Evolutionary conservation across 2,329 filamentous ascomycete species (phyloP), one percentile per base, ranked within the genome.

Genomic region (Biscogniauxia mediterranea): DNA sequence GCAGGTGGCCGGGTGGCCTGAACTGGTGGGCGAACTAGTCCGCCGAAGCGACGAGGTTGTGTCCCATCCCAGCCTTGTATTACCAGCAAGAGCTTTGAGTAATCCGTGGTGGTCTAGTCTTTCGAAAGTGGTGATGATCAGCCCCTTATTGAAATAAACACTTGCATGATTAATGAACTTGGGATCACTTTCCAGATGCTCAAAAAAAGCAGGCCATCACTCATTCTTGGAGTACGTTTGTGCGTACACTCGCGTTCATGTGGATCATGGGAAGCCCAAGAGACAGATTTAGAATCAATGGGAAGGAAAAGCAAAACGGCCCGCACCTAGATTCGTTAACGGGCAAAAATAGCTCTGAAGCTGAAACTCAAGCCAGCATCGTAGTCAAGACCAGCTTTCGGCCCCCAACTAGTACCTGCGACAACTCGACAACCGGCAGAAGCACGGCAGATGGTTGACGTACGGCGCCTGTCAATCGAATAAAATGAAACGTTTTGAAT

Each of bases 281-380:
- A 21, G 13, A 28, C 20, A 50, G 52, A 51, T 54, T 9, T 11
- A 23, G 21, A 25, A 23, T 25, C 5, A 23, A 5, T 3, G 25
- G 19, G 52, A 56, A 46, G 26, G 25, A 52, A 49, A 57, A 21
- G 28, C 52, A 57, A 55, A 21, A n/a, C 23, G 50, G 15, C 46
- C 50, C 32, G 58, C 58, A 52, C 13, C 42, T 23, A 46, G 49
- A 53, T 60, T 57, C 32, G 46, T 28, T 15, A 28, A 54, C 26
- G 25, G 17, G 58, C 46, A 57, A 62, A 52, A 66, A 62, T 60
- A 64, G 59, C 23, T 32, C 11, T 46, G 50, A 52, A 61, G 55
- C 55, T 57, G 61, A 56, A 62, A 64, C 60, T 58, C 25, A 55
- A 23, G 26, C 8, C 19, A 54, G 23, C 17, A 58, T 55, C 9